Conservation (phyloP, 202 grass and related monocot genomes). For the Schoenoplectus tabernaemontani region DNA sequence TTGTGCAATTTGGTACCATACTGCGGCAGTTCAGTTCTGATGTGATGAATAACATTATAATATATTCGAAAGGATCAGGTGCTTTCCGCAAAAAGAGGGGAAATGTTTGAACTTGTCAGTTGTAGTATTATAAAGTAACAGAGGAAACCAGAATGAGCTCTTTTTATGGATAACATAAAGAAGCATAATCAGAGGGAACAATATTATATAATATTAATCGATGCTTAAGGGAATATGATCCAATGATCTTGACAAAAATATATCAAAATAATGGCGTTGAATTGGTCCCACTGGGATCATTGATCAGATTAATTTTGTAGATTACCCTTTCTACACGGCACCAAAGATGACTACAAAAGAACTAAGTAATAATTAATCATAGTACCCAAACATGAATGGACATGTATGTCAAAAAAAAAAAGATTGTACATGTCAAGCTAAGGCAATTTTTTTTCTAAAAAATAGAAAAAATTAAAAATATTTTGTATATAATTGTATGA, state of each 20-base stretch:
- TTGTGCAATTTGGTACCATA: background rate
- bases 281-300: conserved; percentile 15
- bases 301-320: background rate
- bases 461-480: too few relatives aligned
- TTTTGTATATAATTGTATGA: too few relatives aligned
- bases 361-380: background rate
- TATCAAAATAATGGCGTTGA: background rate
- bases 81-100: conserved; percentile 9
- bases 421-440: background rate
- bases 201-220: background rate
- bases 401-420: too few relatives aligned
- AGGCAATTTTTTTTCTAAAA: too few relatives aligned
- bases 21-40: background rate
- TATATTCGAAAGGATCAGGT: background rate
- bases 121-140: background rate
- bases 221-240: background rate
- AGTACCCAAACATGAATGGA: background rate
- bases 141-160: background rate
- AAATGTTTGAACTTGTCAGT: background rate
- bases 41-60: background rate
- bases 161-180: conserved; percentile 4
- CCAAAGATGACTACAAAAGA: background rate
- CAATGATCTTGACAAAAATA: conserved; percentile 8
- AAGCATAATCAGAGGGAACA: background rate
- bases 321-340: conserved; percentile 2